Conservation (phyloP, 331 rosid species). For the Arachis monticola region DNA sequence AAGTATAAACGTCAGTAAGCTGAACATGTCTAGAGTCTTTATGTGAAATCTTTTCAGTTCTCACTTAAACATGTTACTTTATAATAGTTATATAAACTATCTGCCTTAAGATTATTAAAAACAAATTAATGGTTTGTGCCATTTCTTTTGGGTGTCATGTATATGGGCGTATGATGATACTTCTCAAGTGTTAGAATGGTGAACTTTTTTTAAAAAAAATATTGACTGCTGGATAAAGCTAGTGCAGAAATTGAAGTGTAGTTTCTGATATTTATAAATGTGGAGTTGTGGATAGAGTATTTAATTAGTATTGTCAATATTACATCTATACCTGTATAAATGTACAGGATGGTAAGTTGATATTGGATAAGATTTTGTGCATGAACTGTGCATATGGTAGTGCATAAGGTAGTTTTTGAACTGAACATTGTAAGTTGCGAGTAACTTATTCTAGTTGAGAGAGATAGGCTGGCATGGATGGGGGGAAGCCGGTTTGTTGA, state of each 20-base stretch:
- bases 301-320: not conserved
- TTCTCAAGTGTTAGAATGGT: constrained; percentile 7
- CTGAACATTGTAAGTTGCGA: not conserved
- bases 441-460: not conserved
- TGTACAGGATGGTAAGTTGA: not conserved
- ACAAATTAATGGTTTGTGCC: too few relatives aligned
- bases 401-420: not conserved
- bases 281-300: constrained; percentile 4
- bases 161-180: constrained; percentile 10
- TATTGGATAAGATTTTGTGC: not conserved
- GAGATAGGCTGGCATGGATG: constrained; percentile 4
- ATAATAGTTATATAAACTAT: constrained; percentile 7
- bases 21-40: not conserved
- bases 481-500: not conserved
- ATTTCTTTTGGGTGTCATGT: not conserved
- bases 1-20: constrained; percentile 10
- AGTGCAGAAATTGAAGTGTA: not conserved
- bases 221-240: not conserved
- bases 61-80: not conserved
- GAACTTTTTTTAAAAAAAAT: constrained; percentile 9
- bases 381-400: not conserved
- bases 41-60: not conserved
- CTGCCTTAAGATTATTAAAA: not conserved
- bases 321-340: not conserved
- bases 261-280: not conserved